These are phyloP conservation scores for Potentilla sterilis DNA, from an alignment of 306 rosid genomes.

Conservation along the genomic window DNA sequence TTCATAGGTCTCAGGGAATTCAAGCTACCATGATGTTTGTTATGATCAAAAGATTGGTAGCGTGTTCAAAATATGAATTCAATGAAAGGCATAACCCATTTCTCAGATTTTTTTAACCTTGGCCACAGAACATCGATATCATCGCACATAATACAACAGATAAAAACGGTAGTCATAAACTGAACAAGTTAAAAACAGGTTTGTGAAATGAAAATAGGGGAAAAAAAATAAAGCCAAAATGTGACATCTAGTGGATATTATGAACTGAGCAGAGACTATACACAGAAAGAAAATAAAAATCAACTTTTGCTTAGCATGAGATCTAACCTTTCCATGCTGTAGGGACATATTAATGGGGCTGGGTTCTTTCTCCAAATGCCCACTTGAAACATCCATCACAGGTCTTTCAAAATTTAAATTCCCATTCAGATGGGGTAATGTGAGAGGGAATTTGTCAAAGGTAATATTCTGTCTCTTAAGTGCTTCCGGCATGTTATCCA, in stretches of 20 bases:
- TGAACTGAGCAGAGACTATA: slow-evolving; percentile 11
- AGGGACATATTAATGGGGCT: slow-evolving; percentile 35
- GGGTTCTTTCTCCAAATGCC: slow-evolving; percentile 47
- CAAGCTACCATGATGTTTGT: neutral
- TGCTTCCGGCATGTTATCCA: slow-evolving; percentile 76
- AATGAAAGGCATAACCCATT: neutral
- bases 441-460: slow-evolving; percentile 34
- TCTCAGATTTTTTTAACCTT: neutral
- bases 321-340: slow-evolving; percentile 51
- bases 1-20: neutral
- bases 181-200: neutral
- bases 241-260: slow-evolving; percentile 10
- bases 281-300: neutral
- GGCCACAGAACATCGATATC: neutral
- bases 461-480: slow-evolving; percentile 47
- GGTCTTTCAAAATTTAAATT: slow-evolving; percentile 41
- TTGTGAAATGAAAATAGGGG: neutral
- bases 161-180: neutral
- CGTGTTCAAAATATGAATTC: neutral
- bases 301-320: slow-evolving; percentile 18
- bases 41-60: neutral
- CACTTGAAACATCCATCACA: slow-evolving; percentile 39
- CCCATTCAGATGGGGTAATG: slow-evolving; percentile 43
- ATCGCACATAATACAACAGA: neutral
- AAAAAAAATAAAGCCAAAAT: neutral